Base-by-base conservation (phyloP, 352 stramenopile species). In the Phytophthora pisi region DNA sequence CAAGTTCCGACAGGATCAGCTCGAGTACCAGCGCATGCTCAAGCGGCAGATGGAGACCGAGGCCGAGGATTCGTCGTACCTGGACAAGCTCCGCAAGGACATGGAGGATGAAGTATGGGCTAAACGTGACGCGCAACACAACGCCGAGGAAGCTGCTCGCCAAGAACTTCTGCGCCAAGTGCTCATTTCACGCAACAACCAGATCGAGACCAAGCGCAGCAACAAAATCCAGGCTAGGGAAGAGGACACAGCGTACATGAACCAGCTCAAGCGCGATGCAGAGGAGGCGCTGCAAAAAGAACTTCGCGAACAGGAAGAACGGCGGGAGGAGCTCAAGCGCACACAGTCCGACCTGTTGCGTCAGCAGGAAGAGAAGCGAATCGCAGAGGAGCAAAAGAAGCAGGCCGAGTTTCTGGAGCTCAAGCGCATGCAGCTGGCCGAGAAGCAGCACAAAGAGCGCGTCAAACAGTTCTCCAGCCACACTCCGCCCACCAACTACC, bases 271-370 rank as follows among this genome's bases (percentile, higher is more conserved):
- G 64, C 82, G 77, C 15, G 81, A 92, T 34, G 78, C 78, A 18
- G 86, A 95, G 50, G 86, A 95, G 59, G 86, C 82, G 20, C 57
- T 95, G 45, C 86, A 91, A 26, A 89, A 90, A 52, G 86, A 95
- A 58, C 63, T 93, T 16, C 79, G 82, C n/a, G 81, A 92, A 30
- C 86, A 95, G 56, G 84, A 92, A 31, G 78, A 88, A 57, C 76
- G 82, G 16, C 78, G 74, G 7, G 34, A 76, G 18, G 81, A 91
- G 47, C 76, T 90, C 18, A 93, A 93, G 60, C 78, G 78, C 11
- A 87, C 83, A 16, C 84, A 95, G 55, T 79, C 72, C 2, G 83
- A 95, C 49, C 38, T 91, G 46, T 46, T 92, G 28, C 73, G 72
- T 16, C 84, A 91, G 26, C 75, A 90, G 20, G 72, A 91, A 58